Conservation (phyloP, 306 rosid species). For the Acacia confusa region DNA sequence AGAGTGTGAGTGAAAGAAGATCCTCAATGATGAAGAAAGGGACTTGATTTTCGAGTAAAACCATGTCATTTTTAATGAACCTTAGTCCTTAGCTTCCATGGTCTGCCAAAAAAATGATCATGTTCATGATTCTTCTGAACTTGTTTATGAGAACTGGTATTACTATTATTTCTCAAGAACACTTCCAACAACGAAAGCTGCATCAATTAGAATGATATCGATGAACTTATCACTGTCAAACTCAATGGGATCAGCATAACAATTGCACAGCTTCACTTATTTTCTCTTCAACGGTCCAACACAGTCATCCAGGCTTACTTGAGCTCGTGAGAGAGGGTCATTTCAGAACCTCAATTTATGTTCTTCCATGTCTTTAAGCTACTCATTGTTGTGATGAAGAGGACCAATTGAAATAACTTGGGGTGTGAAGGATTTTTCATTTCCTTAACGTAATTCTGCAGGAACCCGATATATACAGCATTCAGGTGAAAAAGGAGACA, state of each 20-base stretch:
- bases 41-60: slow-evolving; percentile 22
- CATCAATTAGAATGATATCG: slow-evolving; percentile 17
- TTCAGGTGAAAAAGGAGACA: not conserved
- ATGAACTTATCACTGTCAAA: not conserved
- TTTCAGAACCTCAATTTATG: not conserved
- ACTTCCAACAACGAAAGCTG: slow-evolving; percentile 2
- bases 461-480: slow-evolving; percentile 11
- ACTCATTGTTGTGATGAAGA: not conserved
- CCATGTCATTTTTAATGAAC: not conserved
- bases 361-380: not conserved
- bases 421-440: slow-evolving; percentile 10
- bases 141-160: not conserved
- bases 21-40: slow-evolving; percentile 19
- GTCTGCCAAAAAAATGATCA: not conserved
- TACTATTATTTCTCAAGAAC: not conserved
- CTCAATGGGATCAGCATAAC: not conserved
- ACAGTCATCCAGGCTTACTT: not conserved
- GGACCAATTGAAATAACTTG: slow-evolving; percentile 16
- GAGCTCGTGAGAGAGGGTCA: not conserved
- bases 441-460: not conserved
- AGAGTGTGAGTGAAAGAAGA: not conserved
- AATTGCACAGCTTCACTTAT: not conserved
- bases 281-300: not conserved
- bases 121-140: not conserved
- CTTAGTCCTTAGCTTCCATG: not conserved